Evolutionary conservation across 345 rosid genomes (phyloP).

Genomic region (Nasturtium officinale): DNA sequence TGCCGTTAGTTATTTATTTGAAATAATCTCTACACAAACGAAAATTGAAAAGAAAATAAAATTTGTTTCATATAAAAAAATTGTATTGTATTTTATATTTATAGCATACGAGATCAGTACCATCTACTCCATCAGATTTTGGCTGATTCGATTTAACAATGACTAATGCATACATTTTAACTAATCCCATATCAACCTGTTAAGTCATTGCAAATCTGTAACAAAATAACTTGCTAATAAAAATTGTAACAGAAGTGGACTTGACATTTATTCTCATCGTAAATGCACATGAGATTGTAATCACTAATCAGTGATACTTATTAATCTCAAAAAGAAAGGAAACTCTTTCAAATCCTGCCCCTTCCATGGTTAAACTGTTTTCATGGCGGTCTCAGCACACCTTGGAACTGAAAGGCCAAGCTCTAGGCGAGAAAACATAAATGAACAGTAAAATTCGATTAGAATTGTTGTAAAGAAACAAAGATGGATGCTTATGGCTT

Average conservation of each 20-base stretch:
- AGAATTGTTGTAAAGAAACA: not conserved
- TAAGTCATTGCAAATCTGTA: not conserved
- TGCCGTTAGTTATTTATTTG: constrained; percentile 17
- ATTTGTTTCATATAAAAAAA: not conserved
- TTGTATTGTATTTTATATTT: not conserved
- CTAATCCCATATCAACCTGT: not conserved
- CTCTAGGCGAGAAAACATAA: not conserved
- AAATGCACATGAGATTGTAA: not conserved
- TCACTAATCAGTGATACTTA: not conserved
- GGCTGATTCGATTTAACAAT: not conserved
- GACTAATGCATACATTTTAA: not conserved
- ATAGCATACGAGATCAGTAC: not conserved
- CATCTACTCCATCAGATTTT: not conserved
- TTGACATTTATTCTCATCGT: not conserved
- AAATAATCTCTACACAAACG: not conserved
- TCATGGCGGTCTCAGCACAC: not conserved
- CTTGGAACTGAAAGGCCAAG: constrained; percentile 8
- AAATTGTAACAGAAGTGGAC: not conserved
- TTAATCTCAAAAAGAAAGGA: not conserved
- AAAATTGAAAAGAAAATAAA: not conserved
- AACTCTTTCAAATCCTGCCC: not conserved
- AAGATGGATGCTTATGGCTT: not conserved
- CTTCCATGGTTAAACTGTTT: not conserved
- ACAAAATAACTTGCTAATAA: not conserved
- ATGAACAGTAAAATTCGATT: not conserved